Evolutionary conservation across 2,329 filamentous ascomycete species (phyloP), one percentile per base, ranked within the genome.

Genomic region (Chaetomium strumarium): DNA sequence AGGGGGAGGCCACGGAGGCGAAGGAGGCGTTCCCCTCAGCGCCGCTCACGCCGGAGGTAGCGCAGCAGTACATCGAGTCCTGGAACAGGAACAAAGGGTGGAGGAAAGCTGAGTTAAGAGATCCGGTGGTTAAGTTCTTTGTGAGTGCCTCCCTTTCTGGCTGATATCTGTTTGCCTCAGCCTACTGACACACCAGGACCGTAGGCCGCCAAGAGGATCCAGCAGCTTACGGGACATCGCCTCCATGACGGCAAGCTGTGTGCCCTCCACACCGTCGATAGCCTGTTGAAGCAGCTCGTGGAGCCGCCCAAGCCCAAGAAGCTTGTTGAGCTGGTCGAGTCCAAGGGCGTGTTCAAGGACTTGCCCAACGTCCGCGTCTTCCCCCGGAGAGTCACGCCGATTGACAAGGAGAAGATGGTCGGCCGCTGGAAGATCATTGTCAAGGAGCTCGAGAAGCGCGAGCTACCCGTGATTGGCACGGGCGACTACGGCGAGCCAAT

Each of bases 181-280:
- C 9, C 38, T 45, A 29, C 59, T 61, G 49, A 65, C 42, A 65
- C 42, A 41, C 7, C 16, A 4, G 12, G 40, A 5, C 5, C n/a
- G 19, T 60, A 96, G 91, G 77, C 93, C 59, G 73, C 84, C 63
- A 95, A 96, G 72, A 85, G 89, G 54, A 73, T 90, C 56, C 82
- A 86, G 67, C 87, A 93, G 67, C 76, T 95, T 55, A 91, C 86
- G n/a, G 88, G 89, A 55, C 80, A 84, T 56, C 79, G 81, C 54
- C 75, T 96, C 59, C 76, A 86, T 14, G 92, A 96, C 69, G 74
- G 80, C 43, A 77, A 79, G 60, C 78, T 95, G 55, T 71, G 73
- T 46, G 72, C 74, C 41, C 74, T 82, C 55, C 69, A 68, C 47
- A 83, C 76, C 9, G 73, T 82, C 36, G 72, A 74, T 51, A 68